Conservation (phyloP, 1,139 yeast genomes). For the Protomyces arabidopsidicola region DNA sequence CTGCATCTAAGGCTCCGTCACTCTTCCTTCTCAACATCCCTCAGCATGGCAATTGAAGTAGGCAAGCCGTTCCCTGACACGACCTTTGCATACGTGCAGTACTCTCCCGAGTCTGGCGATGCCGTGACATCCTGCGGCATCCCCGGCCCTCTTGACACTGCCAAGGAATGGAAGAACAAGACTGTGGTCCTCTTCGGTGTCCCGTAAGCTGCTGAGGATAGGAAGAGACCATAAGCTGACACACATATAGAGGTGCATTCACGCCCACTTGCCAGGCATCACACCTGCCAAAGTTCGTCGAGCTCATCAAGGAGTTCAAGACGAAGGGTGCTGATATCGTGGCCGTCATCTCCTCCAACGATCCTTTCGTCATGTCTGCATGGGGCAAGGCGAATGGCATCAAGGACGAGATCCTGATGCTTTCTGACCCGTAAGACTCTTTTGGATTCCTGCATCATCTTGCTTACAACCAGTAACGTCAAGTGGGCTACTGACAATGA, state of each 20-base stretch:
- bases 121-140: conserved; percentile 49
- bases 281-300: conserved; percentile 73
- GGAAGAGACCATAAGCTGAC: neutral
- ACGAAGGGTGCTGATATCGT: conserved; percentile 68
- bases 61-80: conserved; percentile 50
- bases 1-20: no score
- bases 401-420: conserved; percentile 36
- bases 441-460: neutral
- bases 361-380: conserved; percentile 66
- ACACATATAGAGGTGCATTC: conserved; percentile 54
- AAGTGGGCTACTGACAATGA: conserved; percentile 48
- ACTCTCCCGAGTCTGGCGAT: conserved; percentile 44
- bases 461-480: conserved; percentile 51
- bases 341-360: conserved; percentile 70
- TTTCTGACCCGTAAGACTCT: conserved; percentile 36
- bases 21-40: neutral
- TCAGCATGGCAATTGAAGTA: conserved; percentile 19
- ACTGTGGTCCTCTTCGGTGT: conserved; percentile 70
- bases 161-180: conserved; percentile 46
- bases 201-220: conserved; percentile 47
- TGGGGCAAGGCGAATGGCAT: conserved; percentile 43
- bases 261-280: conserved; percentile 81
- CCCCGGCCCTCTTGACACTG: conserved; percentile 52
- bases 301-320: conserved; percentile 51
- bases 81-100: conserved; percentile 56